Base-by-base conservation (phyloP, 148 eudicot species). In the Nyssa sinensis region DNA sequence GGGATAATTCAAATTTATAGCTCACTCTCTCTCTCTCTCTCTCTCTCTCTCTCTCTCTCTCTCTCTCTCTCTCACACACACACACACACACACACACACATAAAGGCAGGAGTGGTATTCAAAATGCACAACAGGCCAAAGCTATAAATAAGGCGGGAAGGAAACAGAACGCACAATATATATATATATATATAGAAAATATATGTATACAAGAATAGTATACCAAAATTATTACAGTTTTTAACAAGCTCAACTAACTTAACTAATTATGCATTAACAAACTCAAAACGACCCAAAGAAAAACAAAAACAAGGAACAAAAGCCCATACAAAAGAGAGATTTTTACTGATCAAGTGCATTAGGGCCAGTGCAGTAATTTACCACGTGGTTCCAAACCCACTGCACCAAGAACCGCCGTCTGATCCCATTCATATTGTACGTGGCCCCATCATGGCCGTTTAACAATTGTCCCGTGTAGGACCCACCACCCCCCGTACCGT, bases 401-500 rank as follows among this genome's bases (percentile, higher is more conserved):
- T 89, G 97, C 17, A 92, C 90, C 87, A 91, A 85, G 59, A 84
- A 91, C 84, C 86, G 77, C 75, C 94, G 81, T 72, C 91, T 60
- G 62, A 91, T 76, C 44, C 98, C 98, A 66, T 84, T 82, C 88
- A 94, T 83, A 61, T 94, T 94, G 68, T 83, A 94, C 75, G 98
- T 90, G 83, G 97, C 97, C 35, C 98, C 98, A 77, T 85, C 97
- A 4, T 44, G 66, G 29, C 81, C 96, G 83, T 83, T 86, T 80
- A 90, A 14, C 91, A 94, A 82, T 60, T 88, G 93, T 14, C 98
- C 98, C 0, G 95, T 90, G 44, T 94, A 94, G 17, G 97, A 92
- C 63, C 98, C 98, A 5, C 97, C 97, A 0, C 97, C 98, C 0
- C 97, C 97, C 0, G 92, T 86, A 21, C 98, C 98, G 28, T 92